Conservation (phyloP, 192 early-diverging fungal genomes). For the Backusella parvicylindrica region DNA sequence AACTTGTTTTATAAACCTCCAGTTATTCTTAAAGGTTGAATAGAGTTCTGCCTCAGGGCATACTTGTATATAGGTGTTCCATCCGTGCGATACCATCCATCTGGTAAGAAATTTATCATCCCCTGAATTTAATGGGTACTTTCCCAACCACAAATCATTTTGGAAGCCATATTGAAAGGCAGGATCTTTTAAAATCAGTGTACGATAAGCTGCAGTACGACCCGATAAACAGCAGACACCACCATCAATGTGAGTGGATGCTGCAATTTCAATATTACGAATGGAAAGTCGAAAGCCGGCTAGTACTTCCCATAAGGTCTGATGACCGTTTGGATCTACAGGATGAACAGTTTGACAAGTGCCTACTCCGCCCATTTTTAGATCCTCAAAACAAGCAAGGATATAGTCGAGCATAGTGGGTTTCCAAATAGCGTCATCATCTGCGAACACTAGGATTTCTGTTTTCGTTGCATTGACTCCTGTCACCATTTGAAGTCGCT, state of each 20-base stretch:
- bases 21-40: slow-evolving; percentile 64
- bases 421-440: slow-evolving; percentile 60
- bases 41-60: slow-evolving; percentile 53
- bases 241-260: slow-evolving; percentile 60
- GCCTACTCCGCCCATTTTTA: slow-evolving; percentile 55
- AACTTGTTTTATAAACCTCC: slow-evolving; percentile 60
- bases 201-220: slow-evolving; percentile 58
- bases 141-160: slow-evolving; percentile 53
- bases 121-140: slow-evolving; percentile 58
- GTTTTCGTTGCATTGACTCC: slow-evolving; percentile 52
- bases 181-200: slow-evolving; percentile 54
- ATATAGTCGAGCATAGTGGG: slow-evolving; percentile 52
- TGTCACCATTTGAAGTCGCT: slow-evolving; percentile 55
- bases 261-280: slow-evolving; percentile 59
- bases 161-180: slow-evolving; percentile 57
- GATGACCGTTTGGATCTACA: slow-evolving; percentile 35
- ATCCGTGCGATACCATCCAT: slow-evolving; percentile 59
- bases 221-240: slow-evolving; percentile 63
- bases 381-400: slow-evolving; percentile 58
- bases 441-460: slow-evolving; percentile 52
- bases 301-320: slow-evolving; percentile 60
- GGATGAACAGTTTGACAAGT: slow-evolving; percentile 54
- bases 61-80: slow-evolving; percentile 58
- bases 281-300: slow-evolving; percentile 55
- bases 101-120: slow-evolving; percentile 64